Base-by-base conservation (phyloP, 2,329 filamentous ascomycete species). In the Fusarium abutilonis region DNA sequence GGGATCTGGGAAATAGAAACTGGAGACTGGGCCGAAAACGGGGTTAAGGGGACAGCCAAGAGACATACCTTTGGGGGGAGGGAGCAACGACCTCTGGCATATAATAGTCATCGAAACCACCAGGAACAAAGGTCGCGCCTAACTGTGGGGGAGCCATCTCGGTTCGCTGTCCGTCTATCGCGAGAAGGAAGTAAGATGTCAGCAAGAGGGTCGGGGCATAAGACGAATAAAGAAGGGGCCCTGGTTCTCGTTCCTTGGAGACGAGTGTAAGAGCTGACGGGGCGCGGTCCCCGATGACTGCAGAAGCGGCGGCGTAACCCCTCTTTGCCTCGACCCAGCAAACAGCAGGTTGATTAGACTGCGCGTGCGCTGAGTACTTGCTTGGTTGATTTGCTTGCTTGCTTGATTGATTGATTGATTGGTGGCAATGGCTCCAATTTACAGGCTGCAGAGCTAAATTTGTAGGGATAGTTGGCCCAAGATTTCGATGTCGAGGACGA, bases 11-110 rank as follows among this genome's bases (percentile, higher is more conserved):
- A 68, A 62, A 53, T 49, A 50, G 51, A 52, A 59, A 60, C 51
- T 67, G 62, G 67, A 55, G 49, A 52, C 50, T 34, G 41, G 52
- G 26, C 46, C 38, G 49, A 51, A 60, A 68, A 63, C 41, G 47
- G 45, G 43, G 57, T 52, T 47, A 63, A 58, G 62, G 55, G 56
- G 32, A 53, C 21, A 52, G 53, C 62, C 50, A 58, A 52, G 40
- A 43, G 76, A 59, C 82, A 70, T 72, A 86, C 84, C 84, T 80
- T 75, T 86, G 84, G 64, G 84, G 84, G 44, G 81, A 75, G 56
- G 84, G 84, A 55, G 84, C 83, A 62, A 85, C 74, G 62, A 86
- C 83, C 71, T 86, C 83, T 59, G 84, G 84, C 82, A 86, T 83
- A 71, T 83, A 85, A 70, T 83, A 86, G 73, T 86, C 84, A 72